Conservation (phyloP, 306 rosid genomes). For the Medicago truncatula region MtrunA17r5.0-ANR NC_053047.1:42436001-42436500, state of each 20-base stretch:
- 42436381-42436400: not conserved
- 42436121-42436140: not conserved
- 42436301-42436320: constrained; percentile 70
- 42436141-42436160: not conserved
- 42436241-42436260: not conserved
- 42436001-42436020: too few relatives aligned
- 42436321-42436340: constrained; percentile 68
- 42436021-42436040: too few relatives aligned
- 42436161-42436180: not conserved
- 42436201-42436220: constrained; percentile 4
- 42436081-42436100: not conserved
- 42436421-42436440: too few relatives aligned
- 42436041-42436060: too few relatives aligned
- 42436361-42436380: not conserved
- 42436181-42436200: not conserved
- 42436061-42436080: not conserved
- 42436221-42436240: not conserved
- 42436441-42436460: too few relatives aligned
- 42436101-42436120: not conserved
- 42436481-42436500: too few relatives aligned
- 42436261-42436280: constrained; percentile 45
- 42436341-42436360: constrained; percentile 18
- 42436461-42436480: too few relatives aligned
- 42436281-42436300: constrained; percentile 71
- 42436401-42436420: not conserved